Conservation (phyloP, 2,329 filamentous ascomycete species). For the Verticillium isaacii region DNA sequence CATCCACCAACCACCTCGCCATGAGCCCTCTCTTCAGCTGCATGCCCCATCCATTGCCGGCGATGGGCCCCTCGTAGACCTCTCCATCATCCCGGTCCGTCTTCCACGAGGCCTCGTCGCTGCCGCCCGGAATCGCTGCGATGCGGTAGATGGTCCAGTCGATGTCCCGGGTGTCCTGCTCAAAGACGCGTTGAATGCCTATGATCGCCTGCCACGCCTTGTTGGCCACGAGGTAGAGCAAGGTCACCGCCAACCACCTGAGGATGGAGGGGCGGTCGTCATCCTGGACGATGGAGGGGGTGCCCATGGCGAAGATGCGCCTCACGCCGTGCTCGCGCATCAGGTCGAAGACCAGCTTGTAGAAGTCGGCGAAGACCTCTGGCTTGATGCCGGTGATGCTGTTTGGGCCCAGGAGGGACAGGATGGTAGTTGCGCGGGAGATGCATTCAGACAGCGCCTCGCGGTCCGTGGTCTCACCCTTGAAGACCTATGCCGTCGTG, state of each 20-base stretch:
- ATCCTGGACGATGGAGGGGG: slow-evolving; percentile 18
- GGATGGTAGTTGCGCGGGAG: slow-evolving; percentile 8
- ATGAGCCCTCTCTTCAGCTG: slow-evolving; percentile 15
- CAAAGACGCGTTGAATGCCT: slow-evolving; percentile 15
- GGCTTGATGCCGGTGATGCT: neutral
- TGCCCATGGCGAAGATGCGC: slow-evolving; percentile 28
- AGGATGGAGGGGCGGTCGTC: slow-evolving; percentile 19
- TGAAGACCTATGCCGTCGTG: slow-evolving; percentile 13
- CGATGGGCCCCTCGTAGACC: slow-evolving; percentile 15
- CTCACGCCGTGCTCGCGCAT: slow-evolving; percentile 22
- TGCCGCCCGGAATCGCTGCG: slow-evolving; percentile 18
- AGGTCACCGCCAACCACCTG: slow-evolving; percentile 3
- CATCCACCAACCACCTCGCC: slow-evolving; percentile 23
- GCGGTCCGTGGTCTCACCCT: slow-evolving; percentile 18
- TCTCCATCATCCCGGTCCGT: slow-evolving; percentile 19
- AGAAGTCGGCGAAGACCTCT: slow-evolving; percentile 12
- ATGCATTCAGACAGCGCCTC: slow-evolving; percentile 12
- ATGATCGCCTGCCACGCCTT: slow-evolving; percentile 15
- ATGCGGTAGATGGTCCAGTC: slow-evolving; percentile 25
- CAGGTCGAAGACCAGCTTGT: slow-evolving; percentile 15
- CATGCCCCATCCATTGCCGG: slow-evolving; percentile 12
- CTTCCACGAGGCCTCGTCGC: slow-evolving; percentile 20
- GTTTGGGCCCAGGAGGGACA: slow-evolving; percentile 20
- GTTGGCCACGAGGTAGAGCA: slow-evolving; percentile 10
- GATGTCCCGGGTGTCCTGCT: slow-evolving; percentile 14